These are phyloP conservation scores for Chytriomyces sp. DNA, from an alignment of 192 early-diverging fungal genomes.

Conservation along the genomic window DNA sequence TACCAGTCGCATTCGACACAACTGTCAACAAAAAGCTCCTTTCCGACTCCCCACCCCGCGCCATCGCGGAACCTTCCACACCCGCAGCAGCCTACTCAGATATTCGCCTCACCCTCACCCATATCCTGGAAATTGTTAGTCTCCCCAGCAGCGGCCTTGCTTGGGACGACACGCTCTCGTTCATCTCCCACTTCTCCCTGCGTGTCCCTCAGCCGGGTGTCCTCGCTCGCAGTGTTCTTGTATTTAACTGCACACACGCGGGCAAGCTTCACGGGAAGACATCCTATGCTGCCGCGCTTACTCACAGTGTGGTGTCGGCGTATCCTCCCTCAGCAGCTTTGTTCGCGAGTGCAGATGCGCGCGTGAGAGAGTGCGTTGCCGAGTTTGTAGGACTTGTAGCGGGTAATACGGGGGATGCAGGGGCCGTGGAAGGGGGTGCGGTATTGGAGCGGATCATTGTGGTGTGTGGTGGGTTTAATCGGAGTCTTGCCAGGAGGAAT, in stretches of 20 bases:
- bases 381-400: slow-evolving; percentile 9
- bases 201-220: background rate
- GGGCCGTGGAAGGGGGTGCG: background rate
- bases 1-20: slow-evolving; percentile 24
- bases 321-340: background rate
- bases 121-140: slow-evolving; percentile 22
- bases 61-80: slow-evolving; percentile 1
- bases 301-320: background rate
- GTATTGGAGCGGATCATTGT: slow-evolving; percentile 11
- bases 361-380: background rate
- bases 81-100: slow-evolving; percentile 9
- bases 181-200: background rate
- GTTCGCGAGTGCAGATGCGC: background rate
- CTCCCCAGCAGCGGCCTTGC: background rate
- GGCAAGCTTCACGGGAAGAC: slow-evolving; percentile 5
- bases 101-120: background rate
- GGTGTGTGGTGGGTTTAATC: slow-evolving; percentile 25
- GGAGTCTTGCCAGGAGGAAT: slow-evolving; percentile 19
- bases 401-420: background rate
- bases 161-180: background rate
- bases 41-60: slow-evolving; percentile 23
- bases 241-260: background rate
- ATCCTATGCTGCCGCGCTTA: background rate
- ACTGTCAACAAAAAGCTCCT: slow-evolving; percentile 14
- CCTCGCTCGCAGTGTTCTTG: background rate